Percentiles rank a stretch among this genome's conserved stretches.
Evolutionary conservation across 1,139 yeast genomes (phyloP).

Genomic region (Hemisphaericaspora lyxosophila): DNA sequence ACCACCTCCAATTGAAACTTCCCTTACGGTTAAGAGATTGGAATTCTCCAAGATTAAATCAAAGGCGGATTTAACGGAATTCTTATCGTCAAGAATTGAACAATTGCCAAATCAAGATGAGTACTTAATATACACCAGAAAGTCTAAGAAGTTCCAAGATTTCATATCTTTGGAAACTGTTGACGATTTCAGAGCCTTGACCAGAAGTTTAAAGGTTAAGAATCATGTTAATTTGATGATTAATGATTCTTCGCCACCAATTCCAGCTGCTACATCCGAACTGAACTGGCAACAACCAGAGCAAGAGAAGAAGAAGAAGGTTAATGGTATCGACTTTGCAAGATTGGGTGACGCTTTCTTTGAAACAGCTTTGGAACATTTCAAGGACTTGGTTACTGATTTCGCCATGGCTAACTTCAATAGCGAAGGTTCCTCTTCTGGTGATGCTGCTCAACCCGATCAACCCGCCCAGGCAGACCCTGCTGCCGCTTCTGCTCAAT

Average conservation of each 20-base stretch:
- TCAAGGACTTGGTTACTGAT: conserved; percentile 20
- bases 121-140: conserved; percentile 24
- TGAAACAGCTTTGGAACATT: conserved; percentile 26
- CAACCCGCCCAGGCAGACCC: conserved; percentile 2
- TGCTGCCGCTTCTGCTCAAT: conserved; percentile 4
- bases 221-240: conserved; percentile 34
- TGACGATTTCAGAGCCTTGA: conserved; percentile 46
- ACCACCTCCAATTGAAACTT: conserved; percentile 9
- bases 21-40: conserved; percentile 13
- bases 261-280: conserved; percentile 7
- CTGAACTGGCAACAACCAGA: background rate
- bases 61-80: conserved; percentile 17
- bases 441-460: conserved; percentile 1
- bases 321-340: conserved; percentile 19
- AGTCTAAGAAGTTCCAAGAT: conserved; percentile 43
- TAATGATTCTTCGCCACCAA: conserved; percentile 18
- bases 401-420: conserved; percentile 9
- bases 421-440: background rate
- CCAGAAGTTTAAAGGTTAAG: conserved; percentile 49
- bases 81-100: conserved; percentile 12
- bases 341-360: conserved; percentile 25
- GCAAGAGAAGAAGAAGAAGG: conserved; percentile 11
- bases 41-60: conserved; percentile 14
- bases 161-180: conserved; percentile 39
- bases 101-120: conserved; percentile 7